Conservation (phyloP, 2,329 filamentous ascomycete genomes). For the Verticillium alfalfae region DNA sequence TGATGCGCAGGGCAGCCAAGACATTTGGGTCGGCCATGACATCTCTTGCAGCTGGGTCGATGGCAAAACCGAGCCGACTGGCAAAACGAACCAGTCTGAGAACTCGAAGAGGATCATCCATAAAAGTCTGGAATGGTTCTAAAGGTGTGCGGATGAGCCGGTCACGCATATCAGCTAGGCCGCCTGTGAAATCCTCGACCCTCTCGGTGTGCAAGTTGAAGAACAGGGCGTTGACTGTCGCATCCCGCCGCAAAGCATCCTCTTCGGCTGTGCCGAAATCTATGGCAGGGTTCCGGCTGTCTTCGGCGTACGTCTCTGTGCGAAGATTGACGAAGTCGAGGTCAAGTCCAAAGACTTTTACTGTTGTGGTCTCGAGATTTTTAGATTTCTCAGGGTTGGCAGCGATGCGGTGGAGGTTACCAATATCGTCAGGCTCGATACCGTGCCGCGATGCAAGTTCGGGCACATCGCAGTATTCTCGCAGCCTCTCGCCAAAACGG, state of each 20-base stretch:
- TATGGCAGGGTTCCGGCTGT: conserved; percentile 85
- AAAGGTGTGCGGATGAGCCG: conserved; percentile 79
- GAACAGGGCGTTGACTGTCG: conserved; percentile 92
- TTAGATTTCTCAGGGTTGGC: conserved; percentile 96
- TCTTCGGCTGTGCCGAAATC: conserved; percentile 91
- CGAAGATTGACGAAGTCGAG: conserved; percentile 92
- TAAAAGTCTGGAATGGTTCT: conserved; percentile 86
- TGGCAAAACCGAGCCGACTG: conserved; percentile 73
- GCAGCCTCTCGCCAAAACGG: conserved; percentile 64
- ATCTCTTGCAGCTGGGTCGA: conserved; percentile 62
- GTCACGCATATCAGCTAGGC: conserved; percentile 67
- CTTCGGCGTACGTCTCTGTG: conserved; percentile 84
- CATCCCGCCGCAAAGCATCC: conserved; percentile 83
- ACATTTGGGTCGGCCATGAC: conserved; percentile 80
- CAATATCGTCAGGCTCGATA: conserved; percentile 54
- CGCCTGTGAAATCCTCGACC: conserved; percentile 83
- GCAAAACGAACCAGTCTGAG: conserved; percentile 86
- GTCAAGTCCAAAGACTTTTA: conserved; percentile 78
- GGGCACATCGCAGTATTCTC: conserved; percentile 59
- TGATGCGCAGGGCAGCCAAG: conserved; percentile 69
- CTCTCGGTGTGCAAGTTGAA: conserved; percentile 79
- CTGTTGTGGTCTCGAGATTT: conserved; percentile 87
- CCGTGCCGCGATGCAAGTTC: conserved; percentile 57
- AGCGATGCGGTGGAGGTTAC: conserved; percentile 79
- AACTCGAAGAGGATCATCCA: conserved; percentile 85